Evolutionary conservation across 495 filamentous ascomycete genomes (phyloP).

Genomic region (Polyplosphaeria fusca): DNA sequence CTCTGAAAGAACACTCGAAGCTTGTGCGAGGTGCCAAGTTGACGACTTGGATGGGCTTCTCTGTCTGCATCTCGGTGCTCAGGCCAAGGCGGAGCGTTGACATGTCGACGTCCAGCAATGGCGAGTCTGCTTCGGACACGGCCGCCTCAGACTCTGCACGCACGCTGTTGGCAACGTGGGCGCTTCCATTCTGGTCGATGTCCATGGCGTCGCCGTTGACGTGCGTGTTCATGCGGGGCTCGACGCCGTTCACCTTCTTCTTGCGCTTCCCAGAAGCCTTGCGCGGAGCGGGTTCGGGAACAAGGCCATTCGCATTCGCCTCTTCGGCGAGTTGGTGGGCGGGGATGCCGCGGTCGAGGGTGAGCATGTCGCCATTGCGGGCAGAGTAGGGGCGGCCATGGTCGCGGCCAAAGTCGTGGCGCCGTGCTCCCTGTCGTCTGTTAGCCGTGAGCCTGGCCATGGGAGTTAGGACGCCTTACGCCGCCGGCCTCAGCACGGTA

Average conservation of each 20-base stretch:
- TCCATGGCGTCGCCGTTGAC: conserved; percentile 40
- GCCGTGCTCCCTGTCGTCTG: conserved; percentile 1
- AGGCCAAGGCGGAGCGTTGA: conserved; percentile 32
- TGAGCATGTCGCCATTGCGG: conserved; percentile 20
- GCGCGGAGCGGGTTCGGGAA: conserved; percentile 24
- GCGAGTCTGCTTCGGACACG: conserved; percentile 34
- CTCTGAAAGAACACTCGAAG: too few relatives aligned
- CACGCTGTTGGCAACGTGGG: conserved; percentile 27
- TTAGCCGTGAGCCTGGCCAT: neutral
- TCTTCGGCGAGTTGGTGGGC: conserved; percentile 23
- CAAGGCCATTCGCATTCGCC: conserved; percentile 22
- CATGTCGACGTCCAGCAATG: conserved; percentile 29
- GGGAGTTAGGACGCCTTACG: conserved; percentile 3
- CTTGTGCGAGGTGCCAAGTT: conserved; percentile 20
- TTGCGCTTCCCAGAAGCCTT: conserved; percentile 28
- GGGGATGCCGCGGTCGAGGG: conserved; percentile 20
- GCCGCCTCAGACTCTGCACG: conserved; percentile 31
- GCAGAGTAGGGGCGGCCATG: conserved; percentile 29
- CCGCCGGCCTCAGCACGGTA: conserved; percentile 26
- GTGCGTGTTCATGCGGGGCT: conserved; percentile 26
- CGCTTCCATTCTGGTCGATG: conserved; percentile 30
- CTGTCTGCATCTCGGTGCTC: conserved; percentile 30
- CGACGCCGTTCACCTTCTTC: conserved; percentile 32
- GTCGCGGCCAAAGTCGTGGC: conserved; percentile 33
- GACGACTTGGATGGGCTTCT: conserved; percentile 2